Base-by-base conservation (phyloP, 2,329 filamentous ascomycete genomes). In the Beauveria asiatica region DNA sequence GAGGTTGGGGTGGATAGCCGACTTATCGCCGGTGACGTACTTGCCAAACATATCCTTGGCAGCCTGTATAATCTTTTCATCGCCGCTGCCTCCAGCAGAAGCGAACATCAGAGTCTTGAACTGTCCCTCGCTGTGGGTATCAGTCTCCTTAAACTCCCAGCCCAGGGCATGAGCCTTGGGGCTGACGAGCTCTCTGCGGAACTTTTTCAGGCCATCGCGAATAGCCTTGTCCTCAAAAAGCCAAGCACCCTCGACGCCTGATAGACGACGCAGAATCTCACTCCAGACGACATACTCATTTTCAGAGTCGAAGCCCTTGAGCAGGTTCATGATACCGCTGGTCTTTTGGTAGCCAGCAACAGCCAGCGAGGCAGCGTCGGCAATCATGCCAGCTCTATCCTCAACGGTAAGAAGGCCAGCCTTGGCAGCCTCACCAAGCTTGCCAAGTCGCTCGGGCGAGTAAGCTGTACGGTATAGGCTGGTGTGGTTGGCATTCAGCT, bases 51-150 rank as follows among this genome's bases (percentile, higher is more conserved):
- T 95, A 30, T 92, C 89, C 75, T 92, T 88, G 8, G 92, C 88
- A 8, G 91, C 90, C 54, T 85, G 81, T 69, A 93, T 84, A 63
- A 96, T 84, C 65, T 82, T 79, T 68, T 92, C 78, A 68, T 97
- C 93, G 39, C 91, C 92, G 50, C 86, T 83, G 65, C 90, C 78
- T 61, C 92, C 93, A 55, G 93, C 91, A 66, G 82, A 84, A 63
- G 89, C 89, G 71, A 97, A 97, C 72, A 97, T 83, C 70, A 97
- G 83, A 16, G 86, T 86, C 80, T 97, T 97, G 82, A 96, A 95
- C 72, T 97, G 92, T 73, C 96, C 92, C 72, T 92, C 82, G 65
- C 97, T 87, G 70, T 97, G 92, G 54, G 89, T 90, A 67, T 97
- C 93, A 3, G 81, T 82, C 27, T 92, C 88, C 30, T 84, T 87